phyloP scores from a whole-genome alignment of 805 yeast species.

The Nakazawaea ishiwadae region DNA sequence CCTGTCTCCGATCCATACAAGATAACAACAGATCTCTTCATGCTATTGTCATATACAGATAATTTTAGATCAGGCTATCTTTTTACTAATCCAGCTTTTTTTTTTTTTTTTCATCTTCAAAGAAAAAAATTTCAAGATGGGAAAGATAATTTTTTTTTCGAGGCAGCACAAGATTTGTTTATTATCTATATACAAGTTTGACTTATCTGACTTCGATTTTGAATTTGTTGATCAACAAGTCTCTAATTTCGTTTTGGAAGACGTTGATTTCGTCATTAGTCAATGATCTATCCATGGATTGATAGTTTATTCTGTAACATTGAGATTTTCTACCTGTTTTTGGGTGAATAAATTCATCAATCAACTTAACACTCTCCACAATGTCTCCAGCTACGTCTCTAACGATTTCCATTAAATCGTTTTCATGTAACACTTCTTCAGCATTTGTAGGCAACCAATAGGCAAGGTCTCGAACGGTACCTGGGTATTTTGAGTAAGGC shows the following conservation, averaged over 20 bases:
- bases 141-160: background rate
- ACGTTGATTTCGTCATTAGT: constrained; percentile 81
- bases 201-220: constrained; percentile 37
- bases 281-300: constrained; percentile 90
- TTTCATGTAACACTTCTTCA: constrained; percentile 54
- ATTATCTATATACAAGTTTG: constrained; percentile 1
- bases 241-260: constrained; percentile 63
- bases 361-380: constrained; percentile 76
- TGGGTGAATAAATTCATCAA: constrained; percentile 85
- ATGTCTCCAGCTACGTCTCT: constrained; percentile 81
- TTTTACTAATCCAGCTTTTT: background rate
- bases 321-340: constrained; percentile 71
- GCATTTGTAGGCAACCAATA: constrained; percentile 70
- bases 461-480: constrained; percentile 80
- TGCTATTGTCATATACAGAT: background rate
- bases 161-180: background rate
- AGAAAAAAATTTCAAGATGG: background rate
- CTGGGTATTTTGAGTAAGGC: constrained; percentile 91
- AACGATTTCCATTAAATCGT: constrained; percentile 92
- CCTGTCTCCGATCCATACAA: constrained; percentile 94
- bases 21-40: constrained; percentile 42
- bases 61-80: too few species aligned
- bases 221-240: constrained; percentile 45
- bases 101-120: background rate
- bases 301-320: constrained; percentile 88